Evolutionary conservation across 371 early-diverging fungal genomes (phyloP), one percentile per base, ranked within the genome.

Genomic region (Mortierella sp.): DNA sequence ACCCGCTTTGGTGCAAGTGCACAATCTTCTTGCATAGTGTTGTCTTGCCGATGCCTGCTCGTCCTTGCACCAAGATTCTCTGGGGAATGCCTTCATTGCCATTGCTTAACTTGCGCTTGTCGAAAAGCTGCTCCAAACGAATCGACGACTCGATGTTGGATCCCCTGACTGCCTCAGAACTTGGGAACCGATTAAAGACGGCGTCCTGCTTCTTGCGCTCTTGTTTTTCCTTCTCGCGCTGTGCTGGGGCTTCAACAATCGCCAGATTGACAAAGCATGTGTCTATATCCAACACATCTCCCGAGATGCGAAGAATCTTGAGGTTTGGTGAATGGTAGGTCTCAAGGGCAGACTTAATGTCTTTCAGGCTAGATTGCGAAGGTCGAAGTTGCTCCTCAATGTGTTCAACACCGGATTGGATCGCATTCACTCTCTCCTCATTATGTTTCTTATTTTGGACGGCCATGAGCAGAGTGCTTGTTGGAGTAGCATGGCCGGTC

Each of bases 11-110:
- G 42, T 38, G 42, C 5, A 38, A 38, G 48, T 71, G 60, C 11
- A 80, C 80, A 45, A 80, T 47, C 44, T 75, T 80, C 45, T 80
- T 80, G 65, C 75, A 80, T 7, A 80, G 63, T 72, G 75, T 75
- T 26, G 80, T 75, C 45, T 78, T 78, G 26, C 79, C 68, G 11
- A 77, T 72, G 44, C 77, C 77, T 63, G 78, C 78, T 24, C 73
- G 78, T 44, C 78, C n/a, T n/a, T n/a, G n/a, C n/a, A n/a, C n/a
- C n/a, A n/a, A n/a, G n/a, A n/a, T n/a, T n/a, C n/a, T n/a, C n/a
- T n/a, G n/a, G n/a, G n/a, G n/a, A n/a, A n/a, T n/a, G n/a, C n/a
- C 21, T 47, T 74, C 75, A 2, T 71, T 57, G 44, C 80, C 80
- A 58, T 79, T 50, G 44, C 70, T 47, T 31, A 79, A 50, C 58